Percentiles rank a stretch among this genome's conserved stretches.
phyloP scores from a whole-genome alignment of 2,329 filamentous ascomycete species.

The Phyllosticta paracitricarpa region DNA sequence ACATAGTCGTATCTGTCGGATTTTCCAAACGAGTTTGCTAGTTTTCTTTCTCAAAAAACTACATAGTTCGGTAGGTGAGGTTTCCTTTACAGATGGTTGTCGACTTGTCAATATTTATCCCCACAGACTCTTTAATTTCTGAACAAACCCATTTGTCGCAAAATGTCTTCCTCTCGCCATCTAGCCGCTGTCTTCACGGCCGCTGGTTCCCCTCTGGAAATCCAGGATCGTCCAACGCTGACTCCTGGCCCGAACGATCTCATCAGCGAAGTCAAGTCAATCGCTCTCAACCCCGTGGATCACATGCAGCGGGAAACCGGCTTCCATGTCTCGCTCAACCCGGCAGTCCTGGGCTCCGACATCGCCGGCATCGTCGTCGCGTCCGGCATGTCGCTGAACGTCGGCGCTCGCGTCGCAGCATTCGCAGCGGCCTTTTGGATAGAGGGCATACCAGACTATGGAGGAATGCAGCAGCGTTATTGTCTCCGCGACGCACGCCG shows the following conservation, averaged over 20 bases:
- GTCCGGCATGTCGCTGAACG: slow-evolving; percentile 21
- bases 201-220: slow-evolving; percentile 21
- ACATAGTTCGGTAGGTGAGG: neutral
- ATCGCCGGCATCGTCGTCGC: slow-evolving; percentile 35
- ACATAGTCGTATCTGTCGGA: neutral
- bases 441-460: slow-evolving; percentile 39
- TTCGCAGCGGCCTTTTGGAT: slow-evolving; percentile 36
- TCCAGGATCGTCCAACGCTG: slow-evolving; percentile 33
- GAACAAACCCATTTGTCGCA: neutral
- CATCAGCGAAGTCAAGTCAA: slow-evolving; percentile 38
- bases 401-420: slow-evolving; percentile 21
- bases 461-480: slow-evolving; percentile 45
- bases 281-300: slow-evolving; percentile 43
- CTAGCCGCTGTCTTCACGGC: slow-evolving; percentile 7
- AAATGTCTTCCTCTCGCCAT: neutral
- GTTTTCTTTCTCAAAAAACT: neutral
- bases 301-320: slow-evolving; percentile 32
- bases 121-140: neutral
- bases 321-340: slow-evolving; percentile 32
- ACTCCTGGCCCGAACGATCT: slow-evolving; percentile 38
- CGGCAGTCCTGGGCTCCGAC: slow-evolving; percentile 36
- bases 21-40: neutral
- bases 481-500: slow-evolving; percentile 12
- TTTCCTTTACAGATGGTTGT: neutral
- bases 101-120: neutral